Percentiles rank a stretch among this genome's conserved stretches.
These are phyloP conservation scores for Pleurotus citrinopileatus DNA, from an alignment of 768 basidiomycete genomes.

Conservation along the genomic window DNA sequence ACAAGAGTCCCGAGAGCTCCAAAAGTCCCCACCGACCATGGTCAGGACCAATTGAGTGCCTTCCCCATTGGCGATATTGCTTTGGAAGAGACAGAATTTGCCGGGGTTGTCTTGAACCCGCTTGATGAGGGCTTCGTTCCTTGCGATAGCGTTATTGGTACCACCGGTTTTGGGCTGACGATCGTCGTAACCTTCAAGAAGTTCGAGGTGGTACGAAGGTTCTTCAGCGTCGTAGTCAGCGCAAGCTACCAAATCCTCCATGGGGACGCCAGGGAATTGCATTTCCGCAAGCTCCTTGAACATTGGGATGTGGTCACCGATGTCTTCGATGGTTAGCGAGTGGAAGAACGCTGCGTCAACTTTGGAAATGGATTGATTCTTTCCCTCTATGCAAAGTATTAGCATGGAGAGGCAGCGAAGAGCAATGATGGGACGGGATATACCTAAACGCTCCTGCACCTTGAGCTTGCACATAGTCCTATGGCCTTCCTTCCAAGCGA, in stretches of 20 bases:
- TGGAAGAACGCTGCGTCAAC: constrained; percentile 31
- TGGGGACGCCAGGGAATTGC: constrained; percentile 22
- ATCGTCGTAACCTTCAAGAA: constrained; percentile 23
- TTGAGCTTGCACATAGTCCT: constrained; percentile 34
- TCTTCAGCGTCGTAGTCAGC: constrained; percentile 33
- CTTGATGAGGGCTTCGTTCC: constrained; percentile 35
- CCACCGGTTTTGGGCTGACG: constrained; percentile 14
- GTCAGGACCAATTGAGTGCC: constrained; percentile 26
- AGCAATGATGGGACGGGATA: background rate
- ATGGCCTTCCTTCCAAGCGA: constrained; percentile 35
- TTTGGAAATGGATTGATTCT: constrained; percentile 28
- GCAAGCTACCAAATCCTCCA: constrained; percentile 25
- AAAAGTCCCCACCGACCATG: constrained; percentile 28
- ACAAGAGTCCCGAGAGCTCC: constrained; percentile 14
- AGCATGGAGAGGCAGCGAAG: background rate
- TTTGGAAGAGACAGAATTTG: constrained; percentile 29
- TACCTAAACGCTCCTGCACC: constrained; percentile 32
- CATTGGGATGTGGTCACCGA: constrained; percentile 22
- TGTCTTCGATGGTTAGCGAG: constrained; percentile 30
- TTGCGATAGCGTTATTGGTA: constrained; percentile 26
- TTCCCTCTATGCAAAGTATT: constrained; percentile 23
- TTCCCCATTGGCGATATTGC: constrained; percentile 28
- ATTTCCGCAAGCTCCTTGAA: constrained; percentile 23
- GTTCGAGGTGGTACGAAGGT: constrained; percentile 22
- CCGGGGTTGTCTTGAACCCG: constrained; percentile 30